Base-by-base conservation (phyloP, 2,329 filamentous ascomycete species). In the Stachybotrys echinatus region DNA sequence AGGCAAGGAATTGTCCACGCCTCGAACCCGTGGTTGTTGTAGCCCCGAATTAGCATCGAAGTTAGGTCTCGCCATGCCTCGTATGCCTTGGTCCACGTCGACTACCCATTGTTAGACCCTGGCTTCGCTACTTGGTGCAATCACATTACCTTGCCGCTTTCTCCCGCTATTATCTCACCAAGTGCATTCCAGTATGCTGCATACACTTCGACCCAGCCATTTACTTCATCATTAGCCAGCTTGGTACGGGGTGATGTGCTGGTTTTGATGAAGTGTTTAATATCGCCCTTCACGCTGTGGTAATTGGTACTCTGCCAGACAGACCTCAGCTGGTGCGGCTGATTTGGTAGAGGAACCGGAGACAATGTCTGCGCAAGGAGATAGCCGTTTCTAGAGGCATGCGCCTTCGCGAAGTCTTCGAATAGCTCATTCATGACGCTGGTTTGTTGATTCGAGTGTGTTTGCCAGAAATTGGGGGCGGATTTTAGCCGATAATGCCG, bases 1-100 rank as follows among this genome's bases (percentile, higher is more conserved):
- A 99, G 76, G 63, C 89, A 92, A 4, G 94, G 92, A 47, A 99
- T 84, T 0, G 91, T 94, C 92, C 94, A 99, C 27, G 90, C 86
- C 56, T 89, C 85, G 59, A 97, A 89, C 3, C 81, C 79, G 49
- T 78, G 75, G 56, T 80, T 86, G 34, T 84, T 86, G 65, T 96
- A 96, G 27, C 90, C 91, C 57, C 90, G 83, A 51, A 92, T 85
- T 38, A 97, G 74, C 45, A 77, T 75, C 54, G 87, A 88, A 43
- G 88, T 83, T 54, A 97, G 65, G 39, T 95, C 89, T 63, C 89
- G 95, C 92, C 94, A 97, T 12, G 84, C 74, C 54, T 91, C 87
- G 63, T 96, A 99, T 0, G 92, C 88, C 49, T 81, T 86, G n/a
- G 79, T 79, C 85, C 89, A 95, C 51, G 88, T 83, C n/a, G 81